These are phyloP conservation scores for Voacanga thouarsii DNA, from an alignment of 257 asterid genomes.

Conservation along the genomic window DNA sequence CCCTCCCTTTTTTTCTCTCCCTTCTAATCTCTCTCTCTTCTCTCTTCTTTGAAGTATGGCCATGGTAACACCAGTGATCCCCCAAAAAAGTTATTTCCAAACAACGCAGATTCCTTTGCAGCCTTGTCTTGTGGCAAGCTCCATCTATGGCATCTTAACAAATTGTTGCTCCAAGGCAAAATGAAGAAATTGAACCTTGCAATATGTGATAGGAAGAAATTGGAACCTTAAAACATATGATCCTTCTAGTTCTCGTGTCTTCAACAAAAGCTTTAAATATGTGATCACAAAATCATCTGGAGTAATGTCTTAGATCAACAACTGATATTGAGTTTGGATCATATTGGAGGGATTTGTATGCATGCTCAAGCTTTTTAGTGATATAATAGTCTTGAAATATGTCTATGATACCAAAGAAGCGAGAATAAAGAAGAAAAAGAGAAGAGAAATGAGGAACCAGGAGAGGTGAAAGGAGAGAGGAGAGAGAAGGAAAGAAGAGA, in stretches of 20 bases:
- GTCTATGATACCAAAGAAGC: conserved; percentile 90
- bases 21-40: no score
- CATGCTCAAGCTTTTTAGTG: conserved; percentile 90
- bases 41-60: conserved; percentile 8
- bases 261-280: conserved; percentile 79
- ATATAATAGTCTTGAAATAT: conserved; percentile 93
- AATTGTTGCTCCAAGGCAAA: no score
- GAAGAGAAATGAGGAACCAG: no score
- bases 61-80: not conserved
- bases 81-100: not conserved
- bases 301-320: conserved; percentile 83
- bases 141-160: not conserved
- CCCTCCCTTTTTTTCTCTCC: no score
- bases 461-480: no score
- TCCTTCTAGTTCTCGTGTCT: conserved; percentile 40
- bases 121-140: conserved; percentile 1
- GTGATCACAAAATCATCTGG: conserved; percentile 85
- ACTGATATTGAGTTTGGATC: conserved; percentile 94
- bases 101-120: not conserved
- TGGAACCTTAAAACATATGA: not conserved
- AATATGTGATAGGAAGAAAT: not conserved
- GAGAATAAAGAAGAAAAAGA: no score
- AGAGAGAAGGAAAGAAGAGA: no score
- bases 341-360: conserved; percentile 86
- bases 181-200: not conserved